A percentile compares a stretch with the other conserved stretches of the same genome.
phyloP scores from a whole-genome alignment of 2,329 filamentous ascomycete genomes.

The Laburnicola sp. region DNA sequence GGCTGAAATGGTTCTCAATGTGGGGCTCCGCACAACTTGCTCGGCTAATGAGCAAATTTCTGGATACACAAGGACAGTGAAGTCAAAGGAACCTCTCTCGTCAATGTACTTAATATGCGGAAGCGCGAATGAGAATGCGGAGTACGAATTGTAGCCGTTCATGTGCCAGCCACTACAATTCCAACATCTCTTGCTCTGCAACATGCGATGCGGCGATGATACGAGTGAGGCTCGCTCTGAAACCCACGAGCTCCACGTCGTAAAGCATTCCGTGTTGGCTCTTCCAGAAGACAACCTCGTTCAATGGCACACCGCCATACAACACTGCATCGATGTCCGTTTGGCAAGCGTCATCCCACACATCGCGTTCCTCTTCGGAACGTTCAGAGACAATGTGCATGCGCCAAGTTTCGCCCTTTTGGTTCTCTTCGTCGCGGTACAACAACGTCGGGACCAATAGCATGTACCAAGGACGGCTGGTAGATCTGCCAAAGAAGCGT shows the following conservation, averaged over 20 bases:
- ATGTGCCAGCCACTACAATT: background rate
- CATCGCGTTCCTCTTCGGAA: constrained; percentile 5
- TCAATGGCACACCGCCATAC: constrained; percentile 41
- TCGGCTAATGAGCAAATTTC: constrained; percentile 6
- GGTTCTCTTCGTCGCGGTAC: constrained; percentile 28
- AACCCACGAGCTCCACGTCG: constrained; percentile 39
- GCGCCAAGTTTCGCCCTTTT: constrained; percentile 44
- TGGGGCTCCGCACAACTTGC: constrained; percentile 8
- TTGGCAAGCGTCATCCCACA: constrained; percentile 45
- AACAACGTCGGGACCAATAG: constrained; percentile 34
- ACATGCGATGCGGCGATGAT: constrained; percentile 4
- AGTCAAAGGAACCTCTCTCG: no score
- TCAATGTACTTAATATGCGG: no score
- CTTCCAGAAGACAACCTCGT: constrained; percentile 45
- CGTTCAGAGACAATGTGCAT: constrained; percentile 23
- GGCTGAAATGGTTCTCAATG: constrained; percentile 4
- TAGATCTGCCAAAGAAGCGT: background rate
- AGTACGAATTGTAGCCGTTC: background rate
- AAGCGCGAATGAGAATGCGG: background rate
- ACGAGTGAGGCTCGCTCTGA: constrained; percentile 32
- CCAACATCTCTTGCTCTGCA: constrained; percentile 1
- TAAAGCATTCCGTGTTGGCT: constrained; percentile 19
- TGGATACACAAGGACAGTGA: background rate
- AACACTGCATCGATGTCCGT: constrained; percentile 34
- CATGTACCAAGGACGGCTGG: constrained; percentile 16